These are phyloP conservation scores for Paxillus ammoniavirescens DNA, from an alignment of 768 basidiomycete species.

Conservation along the genomic window DNA sequence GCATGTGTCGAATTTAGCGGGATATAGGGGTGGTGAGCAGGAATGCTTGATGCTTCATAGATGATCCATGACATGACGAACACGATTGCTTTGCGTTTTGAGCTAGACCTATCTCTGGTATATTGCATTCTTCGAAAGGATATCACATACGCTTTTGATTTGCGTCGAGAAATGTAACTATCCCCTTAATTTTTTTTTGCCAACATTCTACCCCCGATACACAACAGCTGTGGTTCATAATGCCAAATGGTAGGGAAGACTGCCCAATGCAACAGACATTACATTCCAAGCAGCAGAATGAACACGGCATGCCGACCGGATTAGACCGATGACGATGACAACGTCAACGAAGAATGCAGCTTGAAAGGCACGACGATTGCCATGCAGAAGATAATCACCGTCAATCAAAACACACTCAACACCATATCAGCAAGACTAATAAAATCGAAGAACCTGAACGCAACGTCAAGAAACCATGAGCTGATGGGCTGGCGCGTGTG, in stretches of 20 bases:
- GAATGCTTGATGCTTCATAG: slow-evolving; percentile 8
- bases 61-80: slow-evolving; percentile 8
- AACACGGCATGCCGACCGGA: not conserved
- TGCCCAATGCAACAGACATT: not conserved
- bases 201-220: not conserved
- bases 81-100: slow-evolving; percentile 10
- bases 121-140: slow-evolving; percentile 10
- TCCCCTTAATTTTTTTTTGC: not conserved
- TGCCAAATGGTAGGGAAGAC: slow-evolving; percentile 1
- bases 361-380: not conserved
- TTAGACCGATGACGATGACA: slow-evolving; percentile 2
- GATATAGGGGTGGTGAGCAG: slow-evolving; percentile 9
- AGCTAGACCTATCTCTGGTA: slow-evolving; percentile 4
- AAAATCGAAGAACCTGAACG: not conserved
- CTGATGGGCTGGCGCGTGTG: not conserved
- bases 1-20: slow-evolving; percentile 6
- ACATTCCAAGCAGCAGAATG: slow-evolving; percentile 7
- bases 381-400: slow-evolving; percentile 26
- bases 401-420: slow-evolving; percentile 2
- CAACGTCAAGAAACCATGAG: not conserved
- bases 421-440: not conserved
- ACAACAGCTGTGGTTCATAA: not conserved
- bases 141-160: slow-evolving; percentile 8
- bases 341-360: slow-evolving; percentile 8
- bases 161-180: slow-evolving; percentile 3